phyloP scores from a whole-genome alignment of 257 asterid species.

The Solanum gandarillasii region DNA sequence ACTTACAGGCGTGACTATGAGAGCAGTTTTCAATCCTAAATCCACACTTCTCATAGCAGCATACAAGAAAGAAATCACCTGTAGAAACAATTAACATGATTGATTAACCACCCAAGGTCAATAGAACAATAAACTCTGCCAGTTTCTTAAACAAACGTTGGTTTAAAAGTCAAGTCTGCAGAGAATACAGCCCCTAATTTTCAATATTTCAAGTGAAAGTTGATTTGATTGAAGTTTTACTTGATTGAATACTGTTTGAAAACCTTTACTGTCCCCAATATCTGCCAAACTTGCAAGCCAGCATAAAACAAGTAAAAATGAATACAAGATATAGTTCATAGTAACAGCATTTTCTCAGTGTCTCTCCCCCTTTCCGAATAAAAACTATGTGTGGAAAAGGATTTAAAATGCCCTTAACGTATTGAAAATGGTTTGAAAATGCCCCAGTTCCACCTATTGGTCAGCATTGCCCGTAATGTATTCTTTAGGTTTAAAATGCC shows the following conservation, averaged over 20 bases:
- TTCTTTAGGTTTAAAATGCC: background rate
- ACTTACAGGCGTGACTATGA: conserved; percentile 91
- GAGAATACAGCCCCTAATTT: background rate
- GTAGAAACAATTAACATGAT: conserved; percentile 10
- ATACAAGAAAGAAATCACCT: conserved; percentile 89
- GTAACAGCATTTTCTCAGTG: background rate
- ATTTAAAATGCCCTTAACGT: background rate
- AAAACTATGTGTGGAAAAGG: background rate
- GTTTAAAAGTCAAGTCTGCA: background rate
- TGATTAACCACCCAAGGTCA: background rate
- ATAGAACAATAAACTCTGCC: background rate
- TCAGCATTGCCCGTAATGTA: background rate
- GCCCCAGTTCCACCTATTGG: background rate
- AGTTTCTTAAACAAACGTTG: background rate
- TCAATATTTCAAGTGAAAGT: background rate
- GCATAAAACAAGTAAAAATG: background rate
- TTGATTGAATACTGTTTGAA: background rate
- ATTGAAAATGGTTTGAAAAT: background rate
- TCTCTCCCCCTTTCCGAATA: background rate
- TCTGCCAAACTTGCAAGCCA: background rate
- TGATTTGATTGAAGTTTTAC: background rate
- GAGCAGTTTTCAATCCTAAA: conserved; percentile 80
- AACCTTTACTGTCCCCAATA: background rate
- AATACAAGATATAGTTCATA: background rate
- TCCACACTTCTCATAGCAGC: conserved; percentile 86